Evolutionary conservation across 306 rosid species (phyloP), one percentile per base, ranked within the genome.

Genomic region (Lathyrus aphaca): DNA sequence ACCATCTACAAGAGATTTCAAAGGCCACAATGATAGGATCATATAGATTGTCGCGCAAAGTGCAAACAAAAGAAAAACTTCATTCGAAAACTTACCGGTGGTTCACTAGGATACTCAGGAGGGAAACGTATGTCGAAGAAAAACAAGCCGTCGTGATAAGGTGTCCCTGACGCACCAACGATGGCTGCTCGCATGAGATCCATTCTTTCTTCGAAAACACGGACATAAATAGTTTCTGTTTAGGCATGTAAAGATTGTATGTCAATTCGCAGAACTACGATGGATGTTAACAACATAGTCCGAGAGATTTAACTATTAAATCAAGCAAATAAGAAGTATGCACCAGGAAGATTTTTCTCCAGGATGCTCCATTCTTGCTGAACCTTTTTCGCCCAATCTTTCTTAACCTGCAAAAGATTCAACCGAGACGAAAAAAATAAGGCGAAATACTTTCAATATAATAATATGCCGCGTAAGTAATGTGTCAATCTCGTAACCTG

Each of bases 141-240:
- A 82, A 95, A 95, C 74, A 95, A 66, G 4, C 99, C 99, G 15
- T 95, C 92, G 17, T 95, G 95, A 75, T 95, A 95, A 50, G 99
- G 99, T 57, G 99, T 95, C 80, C 99, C 96, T 40, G 97, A 83
- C 51, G 89, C 91, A 68, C 99, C 99, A 13, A 95, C 86, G 64
- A 95, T 86, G 51, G 82, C 99, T 50, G 95, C 95, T 45, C 83
- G 88, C 67, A 95, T 49, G 23, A 95, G 96, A 83, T 95, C 97
- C 91, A 95, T 89, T 79, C 97, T 89, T 76, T 87, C 97, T 80
- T 91, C 97, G 40, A 87, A 86, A 68, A 51, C 91, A 37, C 92
- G 92, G 70, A 91, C 96, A 75, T 81, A 87, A 46, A 95, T 89
- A 62, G 87, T 85, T 77, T 89, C 99, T 95, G 94, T 66, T 66